Percentiles rank a stretch among this genome's conserved stretches.
Evolutionary conservation across 331 rosid species (phyloP).

Genomic region (Acacia pycnantha): DNA sequence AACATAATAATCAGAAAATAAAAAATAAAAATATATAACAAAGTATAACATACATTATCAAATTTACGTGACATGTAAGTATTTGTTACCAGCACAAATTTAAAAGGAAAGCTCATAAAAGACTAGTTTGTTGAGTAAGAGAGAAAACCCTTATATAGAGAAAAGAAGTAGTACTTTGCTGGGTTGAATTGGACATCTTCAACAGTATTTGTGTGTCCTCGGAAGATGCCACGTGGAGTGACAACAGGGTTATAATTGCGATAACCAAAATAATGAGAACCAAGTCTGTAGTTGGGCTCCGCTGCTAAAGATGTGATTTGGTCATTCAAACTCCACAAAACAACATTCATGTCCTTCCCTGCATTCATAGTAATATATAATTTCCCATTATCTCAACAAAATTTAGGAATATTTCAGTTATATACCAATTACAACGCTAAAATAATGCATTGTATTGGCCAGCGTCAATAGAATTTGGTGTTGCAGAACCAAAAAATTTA

Average conservation of each 20-base stretch:
- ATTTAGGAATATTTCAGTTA: too few relatives aligned
- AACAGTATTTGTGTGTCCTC: not conserved
- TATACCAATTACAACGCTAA: too few relatives aligned
- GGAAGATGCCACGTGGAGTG: not conserved
- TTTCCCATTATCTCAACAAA: not conserved
- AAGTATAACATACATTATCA: not conserved
- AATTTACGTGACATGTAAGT: not conserved
- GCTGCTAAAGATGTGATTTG: not conserved
- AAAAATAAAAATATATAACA: too few relatives aligned
- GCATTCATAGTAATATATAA: not conserved
- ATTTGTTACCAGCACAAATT: not conserved
- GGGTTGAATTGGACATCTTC: not conserved
- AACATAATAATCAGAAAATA: not conserved
- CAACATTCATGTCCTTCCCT: not conserved
- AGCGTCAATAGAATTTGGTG: not conserved
- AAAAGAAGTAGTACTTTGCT: not conserved
- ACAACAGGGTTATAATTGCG: not conserved
- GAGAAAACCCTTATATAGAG: too few relatives aligned
- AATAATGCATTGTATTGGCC: too few relatives aligned
- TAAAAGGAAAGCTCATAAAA: too few relatives aligned
- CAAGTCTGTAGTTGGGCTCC: not conserved
- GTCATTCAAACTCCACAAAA: not conserved
- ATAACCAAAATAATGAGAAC: not conserved
- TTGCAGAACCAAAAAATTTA: not conserved
- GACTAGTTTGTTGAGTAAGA: too few relatives aligned